Base-by-base conservation (phyloP, 257 asterid species). In the Nicotiana attenuata region DNA sequence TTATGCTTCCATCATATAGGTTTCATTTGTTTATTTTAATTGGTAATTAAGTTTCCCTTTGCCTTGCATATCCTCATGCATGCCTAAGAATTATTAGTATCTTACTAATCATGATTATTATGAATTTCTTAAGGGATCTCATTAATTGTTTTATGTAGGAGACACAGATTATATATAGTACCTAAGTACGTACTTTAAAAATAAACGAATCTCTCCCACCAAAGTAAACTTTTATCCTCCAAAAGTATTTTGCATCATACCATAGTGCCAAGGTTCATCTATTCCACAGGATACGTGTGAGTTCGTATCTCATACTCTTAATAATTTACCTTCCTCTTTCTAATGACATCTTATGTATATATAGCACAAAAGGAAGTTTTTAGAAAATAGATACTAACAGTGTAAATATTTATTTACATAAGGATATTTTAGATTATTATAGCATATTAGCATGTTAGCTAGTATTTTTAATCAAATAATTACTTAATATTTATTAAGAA, bases 191-290 rank as follows among this genome's bases (percentile, higher is more conserved):
- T 68, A 15, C 7, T 22, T 71, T 20, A 9, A 71, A 20, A 20
- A 71, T 71, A 71, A 45, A 71, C 78, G 79, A 73, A 45, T 73
- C 79, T 73, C 79, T 73, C 35, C 61, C 41, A 14, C 38, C 9
- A 47, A 47, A 73, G 24, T 47, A 73, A 47, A 47, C 79, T 47
- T 73, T 47, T 71, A 22, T 45, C 61, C n/a, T 47, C 15, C 61
- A 22, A 73, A 47, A 45, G 38, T 11, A 67, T 71, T 71, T 47
- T 22, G 15, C 61, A 73, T 22, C 79, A 73, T 47, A 73, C 38
- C 79, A 47, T 57, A 24, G 9, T 22, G 26, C 35, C 24, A 10
- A 63, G 22, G 31, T 61, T 61, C 66, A 9, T 63, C 22, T 22
- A 61, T 22, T 29, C 33, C 33, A 29, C 33, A 20, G 10, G 16